These are phyloP conservation scores for Pelargonium citronellum DNA, from an alignment of 441 rosid genomes.

Conservation along the genomic window DNA sequence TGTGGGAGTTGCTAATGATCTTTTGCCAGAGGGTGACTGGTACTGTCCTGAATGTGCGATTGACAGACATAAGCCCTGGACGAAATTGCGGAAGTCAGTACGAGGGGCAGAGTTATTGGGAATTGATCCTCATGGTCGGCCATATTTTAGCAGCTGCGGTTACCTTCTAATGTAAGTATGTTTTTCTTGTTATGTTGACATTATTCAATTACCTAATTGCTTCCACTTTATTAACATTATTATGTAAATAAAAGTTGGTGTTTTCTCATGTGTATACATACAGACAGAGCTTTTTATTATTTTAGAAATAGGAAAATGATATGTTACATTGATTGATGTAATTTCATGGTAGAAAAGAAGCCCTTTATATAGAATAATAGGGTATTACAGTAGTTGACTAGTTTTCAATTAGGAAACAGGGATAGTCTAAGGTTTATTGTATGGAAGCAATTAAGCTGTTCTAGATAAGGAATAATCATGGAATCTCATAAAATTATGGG, in stretches of 20 bases:
- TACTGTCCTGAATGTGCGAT: constrained; percentile 67
- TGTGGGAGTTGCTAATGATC: constrained; percentile 54
- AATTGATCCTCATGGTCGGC: constrained; percentile 55
- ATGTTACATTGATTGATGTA: too few species aligned
- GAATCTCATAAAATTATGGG: neutral
- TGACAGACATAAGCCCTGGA: constrained; percentile 37
- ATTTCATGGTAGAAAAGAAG: too few species aligned
- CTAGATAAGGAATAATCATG: too few species aligned
- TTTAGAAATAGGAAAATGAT: too few species aligned
- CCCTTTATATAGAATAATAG: too few species aligned
- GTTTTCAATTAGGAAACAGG: too few species aligned
- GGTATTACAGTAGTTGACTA: too few species aligned
- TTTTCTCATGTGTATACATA: neutral
- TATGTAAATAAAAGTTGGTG: neutral
- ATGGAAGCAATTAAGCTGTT: too few species aligned
- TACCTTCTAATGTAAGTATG: constrained; percentile 69
- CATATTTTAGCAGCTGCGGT: constrained; percentile 54
- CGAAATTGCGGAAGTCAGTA: constrained; percentile 41
- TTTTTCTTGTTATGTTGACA: constrained; percentile 19
- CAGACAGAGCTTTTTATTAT: too few species aligned
- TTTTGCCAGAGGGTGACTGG: constrained; percentile 73
- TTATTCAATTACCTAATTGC: constrained; percentile 16
- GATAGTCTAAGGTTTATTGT: too few species aligned
- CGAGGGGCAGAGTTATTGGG: constrained; percentile 62
- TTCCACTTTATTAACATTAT: neutral